Evolutionary conservation across 202 grass and related monocot species (phyloP).

Genomic region (Brachypodium distachyon): DNA sequence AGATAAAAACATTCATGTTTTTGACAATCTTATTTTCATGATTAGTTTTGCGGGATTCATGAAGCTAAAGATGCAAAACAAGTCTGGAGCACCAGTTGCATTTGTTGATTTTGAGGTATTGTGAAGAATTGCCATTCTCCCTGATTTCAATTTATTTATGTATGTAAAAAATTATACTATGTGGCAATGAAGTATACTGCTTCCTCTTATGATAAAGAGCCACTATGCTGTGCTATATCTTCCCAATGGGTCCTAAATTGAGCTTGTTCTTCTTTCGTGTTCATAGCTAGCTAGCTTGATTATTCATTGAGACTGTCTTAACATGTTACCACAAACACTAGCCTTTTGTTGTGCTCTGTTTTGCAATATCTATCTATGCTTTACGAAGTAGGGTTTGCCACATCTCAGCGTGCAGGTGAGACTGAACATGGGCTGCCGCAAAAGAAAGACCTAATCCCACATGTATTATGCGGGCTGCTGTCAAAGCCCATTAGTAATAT

Average conservation of each 20-base stretch:
- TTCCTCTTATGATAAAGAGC: not conserved
- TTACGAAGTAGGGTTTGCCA: not conserved
- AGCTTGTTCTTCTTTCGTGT: not conserved
- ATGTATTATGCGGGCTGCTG: too few species aligned
- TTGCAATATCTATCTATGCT: not conserved
- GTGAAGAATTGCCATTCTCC: not conserved
- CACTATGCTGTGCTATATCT: not conserved
- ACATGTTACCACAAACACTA: not conserved
- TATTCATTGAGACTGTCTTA: not conserved
- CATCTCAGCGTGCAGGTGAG: too few species aligned
- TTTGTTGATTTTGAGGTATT: slow-evolving; percentile 95
- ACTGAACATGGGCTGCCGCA: too few species aligned
- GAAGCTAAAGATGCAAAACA: slow-evolving; percentile 92
- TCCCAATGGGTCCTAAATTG: not conserved
- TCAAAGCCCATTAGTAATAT: too few species aligned
- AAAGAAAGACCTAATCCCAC: too few species aligned
- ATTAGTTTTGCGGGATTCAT: slow-evolving; percentile 78
- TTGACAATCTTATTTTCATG: slow-evolving; percentile 18
- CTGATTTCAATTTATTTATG: not conserved
- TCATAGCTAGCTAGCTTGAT: not conserved
- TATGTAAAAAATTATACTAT: not conserved
- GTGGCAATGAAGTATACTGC: not conserved
- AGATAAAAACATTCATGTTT: slow-evolving; percentile 1
- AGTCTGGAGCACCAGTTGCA: slow-evolving; percentile 71
- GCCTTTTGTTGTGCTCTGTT: not conserved